phyloP scores from a whole-genome alignment of 1,284 basidiomycete species.

The Heliocybe sulcata region DNA sequence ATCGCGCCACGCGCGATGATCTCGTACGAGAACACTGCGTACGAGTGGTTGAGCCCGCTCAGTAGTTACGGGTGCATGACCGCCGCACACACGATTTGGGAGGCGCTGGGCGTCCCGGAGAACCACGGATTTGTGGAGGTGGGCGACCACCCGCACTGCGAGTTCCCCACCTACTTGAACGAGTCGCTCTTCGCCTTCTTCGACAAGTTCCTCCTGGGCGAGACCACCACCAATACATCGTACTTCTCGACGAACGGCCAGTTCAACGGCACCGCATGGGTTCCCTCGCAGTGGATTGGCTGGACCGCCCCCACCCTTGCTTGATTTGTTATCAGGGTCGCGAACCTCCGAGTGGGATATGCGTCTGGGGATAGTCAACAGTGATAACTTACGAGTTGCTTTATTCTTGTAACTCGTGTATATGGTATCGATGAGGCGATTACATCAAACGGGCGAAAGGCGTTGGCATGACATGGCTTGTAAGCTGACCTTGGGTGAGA shows the following conservation, averaged over 20 bases:
- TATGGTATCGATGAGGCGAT: too few relatives aligned
- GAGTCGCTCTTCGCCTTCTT: conserved; percentile 39
- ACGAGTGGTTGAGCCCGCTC: conserved; percentile 41
- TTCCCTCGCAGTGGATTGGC: conserved; percentile 34
- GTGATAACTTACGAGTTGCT: too few relatives aligned
- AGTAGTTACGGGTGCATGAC: conserved; percentile 40
- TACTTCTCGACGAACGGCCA: conserved; percentile 36
- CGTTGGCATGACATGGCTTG: too few relatives aligned
- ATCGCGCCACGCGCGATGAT: conserved; percentile 45
- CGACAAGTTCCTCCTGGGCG: conserved; percentile 40
- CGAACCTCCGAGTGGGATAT: too few relatives aligned
- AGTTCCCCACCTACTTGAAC: conserved; percentile 36
- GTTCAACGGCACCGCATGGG: conserved; percentile 32
- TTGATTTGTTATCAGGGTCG: neutral
- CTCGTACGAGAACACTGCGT: conserved; percentile 43
- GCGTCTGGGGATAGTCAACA: too few relatives aligned
- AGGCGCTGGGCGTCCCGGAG: conserved; percentile 38
- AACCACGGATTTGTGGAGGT: conserved; percentile 42
- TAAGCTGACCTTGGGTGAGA: too few relatives aligned
- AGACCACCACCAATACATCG: conserved; percentile 33
- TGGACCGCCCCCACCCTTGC: conserved; percentile 37
- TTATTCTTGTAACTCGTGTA: too few relatives aligned
- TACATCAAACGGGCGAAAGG: too few relatives aligned
- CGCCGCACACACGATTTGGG: conserved; percentile 37
- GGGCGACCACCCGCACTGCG: conserved; percentile 44